Evolutionary conservation across 169 alveolate species (phyloP), one percentile per base, ranked within the genome.

Genomic region (Cryptosporidium xiaoi): DNA sequence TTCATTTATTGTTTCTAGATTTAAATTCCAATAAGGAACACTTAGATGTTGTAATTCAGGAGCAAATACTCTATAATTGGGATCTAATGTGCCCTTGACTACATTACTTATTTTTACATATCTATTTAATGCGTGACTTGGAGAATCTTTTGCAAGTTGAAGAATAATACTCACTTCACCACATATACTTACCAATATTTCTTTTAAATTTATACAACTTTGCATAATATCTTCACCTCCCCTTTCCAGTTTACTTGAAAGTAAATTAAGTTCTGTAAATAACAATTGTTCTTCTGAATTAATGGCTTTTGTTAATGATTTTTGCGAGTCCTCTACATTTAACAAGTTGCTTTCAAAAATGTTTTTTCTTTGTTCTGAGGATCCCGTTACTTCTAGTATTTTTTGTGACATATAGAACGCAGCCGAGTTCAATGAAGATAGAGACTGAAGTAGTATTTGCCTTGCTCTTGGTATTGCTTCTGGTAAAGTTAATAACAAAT

Each of bases 31-130:
- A 16, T 77, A 77, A 34, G 87, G 87, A 46, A 77, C 87, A 62
- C 87, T 77, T 40, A 77, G 40, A 24, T 77, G 87, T n/a, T 77
- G 87, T 46, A 77, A 53, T 46, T 77, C 87, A n/a, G 71, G 87
- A 60, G 64, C 87, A 51, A 77, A 62, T 60, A 77, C 87, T n/a
- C 51, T 77, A 31, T 77, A 77, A n/a, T 68, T 8, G 15, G 87
- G 51, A 48, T 77, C 87, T 56, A 77, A 77, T 20, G 87, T 77
- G 2, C 87, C 87, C 16, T 77, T 77, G 64, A 77, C 87, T 18
- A 77, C 71, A 77, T 56, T n/a, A 46, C 77, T 60, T 6, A 77
- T 77, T 40, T 62, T 77, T 12, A 77, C 87, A 48, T 77, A 77
- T 48, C 87, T 77, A 62, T 77, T 77, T 40, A 77, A 60, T 20